Evolutionary conservation across 106 monocot genomes (phyloP), one percentile per base, ranked within the genome.

Genomic region (Allium sativum): DNA sequence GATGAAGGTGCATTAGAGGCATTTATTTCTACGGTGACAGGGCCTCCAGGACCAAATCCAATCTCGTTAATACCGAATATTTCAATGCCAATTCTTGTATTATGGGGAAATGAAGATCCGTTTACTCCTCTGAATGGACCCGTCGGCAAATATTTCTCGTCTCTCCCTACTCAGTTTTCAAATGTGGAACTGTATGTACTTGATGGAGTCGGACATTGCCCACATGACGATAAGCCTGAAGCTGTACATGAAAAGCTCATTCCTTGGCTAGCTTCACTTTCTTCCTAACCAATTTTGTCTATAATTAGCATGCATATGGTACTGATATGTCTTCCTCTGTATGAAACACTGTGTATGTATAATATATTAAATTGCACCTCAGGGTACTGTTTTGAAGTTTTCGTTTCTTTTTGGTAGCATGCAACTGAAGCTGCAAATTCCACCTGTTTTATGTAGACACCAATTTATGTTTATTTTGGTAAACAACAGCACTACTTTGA

Each of bases 51-150:
- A 18, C 96, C 91, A 46, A 91, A 77, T 69, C 96, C 96, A 10
- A 50, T 79, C 13, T 82, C 79, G 6, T 67, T 96, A 70, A 82
- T 91, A 81, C 90, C 96, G 12, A 82, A 50, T 55, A 62, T 91
- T 9, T 72, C 81, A 20, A 21, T 87, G 31, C 87, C 87, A 17
- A 77, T 87, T 62, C 66, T 96, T 46, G 51, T 96, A n/a, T 64
- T 96, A 40, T 96, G 95, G 95, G 95, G 90, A 13, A 84, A 96
- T 52, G 51, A 69, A 76, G 95, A 90, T 52, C 84, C 91, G 41
- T 91, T 96, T 48, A 96, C 96, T 41, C 96, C 96, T 21, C 61
- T 91, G 8, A 80, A 96, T 52, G 96, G 96, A 8, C 96, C 96
- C 4, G 91, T 96, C 1, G 96, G 96, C n/a, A 96, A 67, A 66